Percentiles rank a stretch among this genome's conserved stretches.
phyloP scores from a whole-genome alignment of 345 rosid genomes.

The Camelina hispida region DNA sequence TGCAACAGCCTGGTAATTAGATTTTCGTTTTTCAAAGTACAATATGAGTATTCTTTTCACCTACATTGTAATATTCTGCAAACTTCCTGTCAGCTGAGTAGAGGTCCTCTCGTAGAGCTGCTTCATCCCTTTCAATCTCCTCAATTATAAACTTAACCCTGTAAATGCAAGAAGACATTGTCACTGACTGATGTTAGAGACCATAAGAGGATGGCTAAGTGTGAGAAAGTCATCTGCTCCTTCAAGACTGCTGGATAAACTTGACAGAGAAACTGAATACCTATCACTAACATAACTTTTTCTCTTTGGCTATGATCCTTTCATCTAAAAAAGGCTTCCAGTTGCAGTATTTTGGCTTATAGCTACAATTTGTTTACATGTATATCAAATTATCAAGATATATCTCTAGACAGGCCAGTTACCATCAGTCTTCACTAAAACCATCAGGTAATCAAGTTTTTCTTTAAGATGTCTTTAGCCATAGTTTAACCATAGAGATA shows the following conservation, averaged over 20 bases:
- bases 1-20: background rate
- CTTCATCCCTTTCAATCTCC: constrained; percentile 95
- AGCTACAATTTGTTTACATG: constrained; percentile 19
- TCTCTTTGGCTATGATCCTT: background rate
- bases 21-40: constrained; percentile 9
- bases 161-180: constrained; percentile 25
- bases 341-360: background rate
- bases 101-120: constrained; percentile 87
- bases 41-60: constrained; percentile 39
- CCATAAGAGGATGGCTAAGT: constrained; percentile 5
- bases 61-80: constrained; percentile 90
- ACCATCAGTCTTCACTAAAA: constrained; percentile 9
- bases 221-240: background rate
- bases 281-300: background rate
- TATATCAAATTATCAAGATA: constrained; percentile 18
- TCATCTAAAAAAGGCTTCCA: background rate
- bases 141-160: constrained; percentile 95
- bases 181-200: background rate
- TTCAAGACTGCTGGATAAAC: background rate
- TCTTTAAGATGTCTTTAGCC: constrained; percentile 12
- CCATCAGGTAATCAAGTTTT: constrained; percentile 13
- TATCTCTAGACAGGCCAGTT: constrained; percentile 7
- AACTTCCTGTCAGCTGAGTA: constrained; percentile 93
- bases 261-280: background rate
- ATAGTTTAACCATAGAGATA: constrained; percentile 27